Evolutionary conservation across 2,329 filamentous ascomycete species (phyloP), one percentile per base, ranked within the genome.

Genomic region (Tolypocladium endophyticum): DNA sequence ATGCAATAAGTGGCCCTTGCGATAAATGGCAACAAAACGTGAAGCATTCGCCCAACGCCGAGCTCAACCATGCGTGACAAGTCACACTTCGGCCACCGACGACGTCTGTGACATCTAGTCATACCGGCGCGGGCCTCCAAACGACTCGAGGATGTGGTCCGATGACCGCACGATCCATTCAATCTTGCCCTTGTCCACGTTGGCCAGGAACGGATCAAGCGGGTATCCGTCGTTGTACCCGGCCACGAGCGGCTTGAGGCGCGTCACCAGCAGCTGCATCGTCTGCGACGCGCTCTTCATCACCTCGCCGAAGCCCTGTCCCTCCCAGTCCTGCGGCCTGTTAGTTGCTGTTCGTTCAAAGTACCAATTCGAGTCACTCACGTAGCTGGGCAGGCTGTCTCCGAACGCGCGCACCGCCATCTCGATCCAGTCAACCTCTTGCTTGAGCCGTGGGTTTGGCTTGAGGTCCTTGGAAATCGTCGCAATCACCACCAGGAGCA

Each of bases 401-500:
- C 78, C 75, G 64, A 87, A 80, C 35, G 79, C 76, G 47, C 77
- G 72, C n/a, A 87, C 73, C 45, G 85, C 79, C 65, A 80, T 77
- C 67, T 87, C 84, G 47, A 87, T 76, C 82, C 85, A 85, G 28
- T 74, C 75, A 58, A 87, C 73, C 69, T 84, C 84, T 66, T 83
- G 78, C 56, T 79, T 76, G 57, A 87, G 72, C 54, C 78, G 74
- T 14, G 77, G 73, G 47, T 79, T 80, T 5, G 77, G 74, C 60
- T 79, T 78, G 54, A 88, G 73, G 52, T 85, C 78, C 66, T 83
- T 79, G 41, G 83, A 82, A 59, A 88, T 79, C 9, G 84, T 86
- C 30, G 85, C 84, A 58, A 84, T 84, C 45, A 87, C 81, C 1
- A 86, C 87, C 55, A 88, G 76, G 25, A 86, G 76, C 57, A 88